phyloP scores from a whole-genome alignment of 768 basidiomycete species.

The Omphalotus guepiniiformis region DNA sequence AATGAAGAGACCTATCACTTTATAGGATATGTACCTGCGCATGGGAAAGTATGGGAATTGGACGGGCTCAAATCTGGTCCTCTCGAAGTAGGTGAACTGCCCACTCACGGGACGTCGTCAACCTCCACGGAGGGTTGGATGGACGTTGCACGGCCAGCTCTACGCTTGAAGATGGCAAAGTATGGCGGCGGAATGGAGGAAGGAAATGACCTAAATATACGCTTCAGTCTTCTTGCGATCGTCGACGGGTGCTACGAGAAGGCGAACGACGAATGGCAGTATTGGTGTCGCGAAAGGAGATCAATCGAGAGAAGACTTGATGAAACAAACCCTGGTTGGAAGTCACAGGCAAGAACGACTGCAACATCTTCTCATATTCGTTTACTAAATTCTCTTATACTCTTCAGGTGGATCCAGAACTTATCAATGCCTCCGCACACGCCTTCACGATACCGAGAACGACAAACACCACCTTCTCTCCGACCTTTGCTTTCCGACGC shows the following conservation, averaged over 20 bases:
- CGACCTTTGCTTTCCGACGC: constrained; percentile 41
- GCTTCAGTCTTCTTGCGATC: constrained; percentile 59
- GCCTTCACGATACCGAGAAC: constrained; percentile 28
- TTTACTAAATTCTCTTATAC: background rate
- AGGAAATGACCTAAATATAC: constrained; percentile 40
- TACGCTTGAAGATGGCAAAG: constrained; percentile 58
- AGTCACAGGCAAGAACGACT: constrained; percentile 34
- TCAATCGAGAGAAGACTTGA: constrained; percentile 42
- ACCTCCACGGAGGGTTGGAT: constrained; percentile 39
- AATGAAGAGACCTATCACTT: constrained; percentile 55
- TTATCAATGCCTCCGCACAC: constrained; percentile 25
- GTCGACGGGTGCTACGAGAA: constrained; percentile 46
- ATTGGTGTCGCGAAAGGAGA: constrained; percentile 42
- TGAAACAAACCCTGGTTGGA: constrained; percentile 24
- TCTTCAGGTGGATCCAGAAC: constrained; percentile 35
- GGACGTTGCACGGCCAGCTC: constrained; percentile 55
- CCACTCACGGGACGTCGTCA: background rate
- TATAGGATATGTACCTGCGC: constrained; percentile 59
- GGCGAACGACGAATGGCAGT: constrained; percentile 49
- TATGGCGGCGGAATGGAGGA: constrained; percentile 43
- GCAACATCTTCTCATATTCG: background rate
- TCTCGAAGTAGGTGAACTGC: constrained; percentile 59
- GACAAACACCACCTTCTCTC: constrained; percentile 30
- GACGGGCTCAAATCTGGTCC: constrained; percentile 62
- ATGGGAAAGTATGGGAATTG: constrained; percentile 68